Evolutionary conservation across 495 filamentous ascomycete species (phyloP).

Genomic region (Platismatia glauca): DNA sequence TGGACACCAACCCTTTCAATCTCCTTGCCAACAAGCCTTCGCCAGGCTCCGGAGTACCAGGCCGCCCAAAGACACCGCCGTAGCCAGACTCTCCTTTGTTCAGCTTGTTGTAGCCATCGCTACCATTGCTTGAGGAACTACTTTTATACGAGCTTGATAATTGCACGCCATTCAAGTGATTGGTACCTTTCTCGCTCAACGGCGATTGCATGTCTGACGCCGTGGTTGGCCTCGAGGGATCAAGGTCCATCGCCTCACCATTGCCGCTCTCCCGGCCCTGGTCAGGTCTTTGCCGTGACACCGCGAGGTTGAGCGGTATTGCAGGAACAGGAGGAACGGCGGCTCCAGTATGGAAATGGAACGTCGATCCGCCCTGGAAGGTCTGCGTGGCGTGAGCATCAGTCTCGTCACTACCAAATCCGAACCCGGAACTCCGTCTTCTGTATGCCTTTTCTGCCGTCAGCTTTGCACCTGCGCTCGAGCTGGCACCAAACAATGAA

Average conservation of each 20-base stretch:
- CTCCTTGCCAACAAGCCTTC: conserved; percentile 49
- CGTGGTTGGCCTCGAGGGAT: conserved; percentile 17
- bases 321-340: conserved; percentile 16
- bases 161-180: conserved; percentile 26
- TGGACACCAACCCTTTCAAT: conserved; percentile 42
- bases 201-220: conserved; percentile 22
- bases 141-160: conserved; percentile 15
- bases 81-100: conserved; percentile 60
- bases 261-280: background rate
- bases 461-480: conserved; percentile 33
- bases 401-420: conserved; percentile 28
- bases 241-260: conserved; percentile 14
- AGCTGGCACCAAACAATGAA: conserved; percentile 20
- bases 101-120: conserved; percentile 53
- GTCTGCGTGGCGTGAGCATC: conserved; percentile 11
- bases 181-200: conserved; percentile 19
- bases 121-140: conserved; percentile 17
- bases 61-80: conserved; percentile 44
- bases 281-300: background rate
- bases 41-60: conserved; percentile 35
- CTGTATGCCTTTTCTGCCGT: conserved; percentile 48
- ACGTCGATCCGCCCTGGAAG: conserved; percentile 9
- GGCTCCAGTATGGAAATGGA: background rate
- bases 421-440: conserved; percentile 48
- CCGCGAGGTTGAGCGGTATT: conserved; percentile 16